phyloP scores from a whole-genome alignment of 257 asterid species.

The Nicotiana paniculata region DNA sequence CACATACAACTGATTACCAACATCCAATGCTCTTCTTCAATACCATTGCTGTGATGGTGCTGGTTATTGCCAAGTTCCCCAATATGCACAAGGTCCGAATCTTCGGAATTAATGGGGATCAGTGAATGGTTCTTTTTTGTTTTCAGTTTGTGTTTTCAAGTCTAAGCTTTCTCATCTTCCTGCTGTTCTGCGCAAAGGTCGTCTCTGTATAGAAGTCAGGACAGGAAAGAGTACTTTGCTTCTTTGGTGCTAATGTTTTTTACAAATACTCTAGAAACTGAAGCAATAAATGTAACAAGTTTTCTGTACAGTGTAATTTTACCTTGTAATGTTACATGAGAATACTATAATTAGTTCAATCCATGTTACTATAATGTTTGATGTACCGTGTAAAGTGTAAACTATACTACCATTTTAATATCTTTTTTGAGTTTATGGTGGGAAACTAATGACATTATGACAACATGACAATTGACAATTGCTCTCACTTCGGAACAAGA shows the following conservation, averaged over 20 bases:
- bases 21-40: constrained; percentile 75
- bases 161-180: constrained; percentile 16
- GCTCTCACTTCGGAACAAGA: too few species aligned
- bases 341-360: neutral
- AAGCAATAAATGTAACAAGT: constrained; percentile 35
- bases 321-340: constrained; percentile 1
- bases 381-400: neutral
- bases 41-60: constrained; percentile 64
- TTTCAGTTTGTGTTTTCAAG: neutral
- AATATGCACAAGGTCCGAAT: constrained; percentile 91
- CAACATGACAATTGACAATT: too few species aligned
- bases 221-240: constrained; percentile 26
- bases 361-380: neutral
- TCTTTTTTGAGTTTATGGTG: neutral
- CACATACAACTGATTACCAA: constrained; percentile 81
- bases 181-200: constrained; percentile 18
- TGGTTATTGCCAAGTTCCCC: constrained; percentile 82
- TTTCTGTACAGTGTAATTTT: constrained; percentile 31
- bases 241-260: constrained; percentile 22
- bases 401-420: neutral
- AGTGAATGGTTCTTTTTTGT: constrained; percentile 24
- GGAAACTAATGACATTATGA: neutral
- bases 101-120: constrained; percentile 75
- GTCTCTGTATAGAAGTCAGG: constrained; percentile 39
- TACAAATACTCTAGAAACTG: constrained; percentile 18